Evolutionary conservation across 371 early-diverging fungal genomes (phyloP).

Genomic region (Mortierella sp.): DNA sequence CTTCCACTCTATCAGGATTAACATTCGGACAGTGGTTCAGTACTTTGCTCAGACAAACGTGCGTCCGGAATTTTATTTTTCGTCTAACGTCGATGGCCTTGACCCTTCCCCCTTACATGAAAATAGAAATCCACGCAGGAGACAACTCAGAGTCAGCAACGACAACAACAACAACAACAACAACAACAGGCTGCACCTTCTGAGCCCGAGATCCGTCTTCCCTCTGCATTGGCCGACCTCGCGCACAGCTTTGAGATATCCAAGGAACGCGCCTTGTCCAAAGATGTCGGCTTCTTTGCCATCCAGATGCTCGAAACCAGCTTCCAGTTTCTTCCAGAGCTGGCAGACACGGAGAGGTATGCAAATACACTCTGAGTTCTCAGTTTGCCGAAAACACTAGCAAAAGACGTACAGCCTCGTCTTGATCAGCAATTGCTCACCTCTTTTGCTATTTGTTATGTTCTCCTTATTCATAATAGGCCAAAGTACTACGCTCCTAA

Average conservation of each 20-base stretch:
- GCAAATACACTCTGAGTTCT: background rate
- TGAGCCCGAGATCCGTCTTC: constrained; percentile 70
- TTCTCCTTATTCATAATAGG: constrained; percentile 36
- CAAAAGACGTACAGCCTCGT: background rate
- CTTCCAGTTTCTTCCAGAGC: constrained; percentile 81
- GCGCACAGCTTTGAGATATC: constrained; percentile 83
- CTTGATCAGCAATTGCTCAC: background rate
- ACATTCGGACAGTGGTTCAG: background rate
- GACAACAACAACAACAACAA: constrained; percentile 1
- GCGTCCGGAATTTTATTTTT: background rate
- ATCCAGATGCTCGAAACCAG: constrained; percentile 84
- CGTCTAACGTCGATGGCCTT: background rate
- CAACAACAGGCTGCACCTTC: constrained; percentile 18
- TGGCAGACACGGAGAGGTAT: constrained; percentile 82
- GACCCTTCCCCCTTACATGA: background rate
- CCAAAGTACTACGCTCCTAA: constrained; percentile 73
- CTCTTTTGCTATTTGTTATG: background rate
- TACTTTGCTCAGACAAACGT: background rate
- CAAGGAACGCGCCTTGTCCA: constrained; percentile 62
- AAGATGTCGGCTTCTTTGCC: constrained; percentile 34
- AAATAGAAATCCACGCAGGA: background rate
- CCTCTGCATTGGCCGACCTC: constrained; percentile 81
- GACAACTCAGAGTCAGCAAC: background rate
- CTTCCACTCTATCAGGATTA: background rate
- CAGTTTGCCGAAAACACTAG: background rate